Percentiles rank a stretch among this genome's conserved stretches.
Conservation (phyloP, 2,329 filamentous ascomycete species). For the Rachicladosporium sp. region DNA sequence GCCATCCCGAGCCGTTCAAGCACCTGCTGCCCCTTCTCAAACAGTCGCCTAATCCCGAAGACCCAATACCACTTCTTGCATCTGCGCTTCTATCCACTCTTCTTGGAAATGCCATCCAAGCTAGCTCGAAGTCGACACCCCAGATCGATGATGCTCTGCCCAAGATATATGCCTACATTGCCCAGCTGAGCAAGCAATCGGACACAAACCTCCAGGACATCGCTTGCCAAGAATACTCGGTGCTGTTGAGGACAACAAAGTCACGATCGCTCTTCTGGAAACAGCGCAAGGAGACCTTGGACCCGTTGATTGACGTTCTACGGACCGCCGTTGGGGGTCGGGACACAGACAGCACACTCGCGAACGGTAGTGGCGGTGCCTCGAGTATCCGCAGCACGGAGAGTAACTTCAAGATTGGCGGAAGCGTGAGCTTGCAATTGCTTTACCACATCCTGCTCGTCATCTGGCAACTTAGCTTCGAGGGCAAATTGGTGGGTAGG, state of each 20-base stretch:
- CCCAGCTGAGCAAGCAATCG: conserved; percentile 67
- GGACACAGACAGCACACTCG: conserved; percentile 51
- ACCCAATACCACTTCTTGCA: conserved; percentile 78
- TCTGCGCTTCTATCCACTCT: conserved; percentile 76
- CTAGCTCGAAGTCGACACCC: conserved; percentile 45
- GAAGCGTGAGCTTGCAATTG: conserved; percentile 81
- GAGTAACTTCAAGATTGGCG: conserved; percentile 52
- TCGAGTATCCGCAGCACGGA: conserved; percentile 40
- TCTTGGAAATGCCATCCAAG: conserved; percentile 51
- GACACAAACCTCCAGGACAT: conserved; percentile 92
- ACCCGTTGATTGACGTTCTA: conserved; percentile 71
- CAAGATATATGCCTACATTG: conserved; percentile 74
- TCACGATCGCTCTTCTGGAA: conserved; percentile 82
- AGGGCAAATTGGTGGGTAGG: conserved; percentile 56
- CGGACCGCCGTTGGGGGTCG: conserved; percentile 59
- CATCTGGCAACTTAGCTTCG: conserved; percentile 94
- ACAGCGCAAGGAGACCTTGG: conserved; percentile 72
- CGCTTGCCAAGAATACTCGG: conserved; percentile 81
- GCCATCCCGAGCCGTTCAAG: conserved; percentile 57
- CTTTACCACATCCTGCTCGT: conserved; percentile 90
- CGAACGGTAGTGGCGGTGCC: conserved; percentile 31
- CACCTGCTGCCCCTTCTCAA: conserved; percentile 76
- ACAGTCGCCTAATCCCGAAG: conserved; percentile 70
- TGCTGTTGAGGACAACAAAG: conserved; percentile 61
- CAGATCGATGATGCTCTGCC: conserved; percentile 68